phyloP scores from a whole-genome alignment of 805 yeast species.

The Candida boidinii region DNA sequence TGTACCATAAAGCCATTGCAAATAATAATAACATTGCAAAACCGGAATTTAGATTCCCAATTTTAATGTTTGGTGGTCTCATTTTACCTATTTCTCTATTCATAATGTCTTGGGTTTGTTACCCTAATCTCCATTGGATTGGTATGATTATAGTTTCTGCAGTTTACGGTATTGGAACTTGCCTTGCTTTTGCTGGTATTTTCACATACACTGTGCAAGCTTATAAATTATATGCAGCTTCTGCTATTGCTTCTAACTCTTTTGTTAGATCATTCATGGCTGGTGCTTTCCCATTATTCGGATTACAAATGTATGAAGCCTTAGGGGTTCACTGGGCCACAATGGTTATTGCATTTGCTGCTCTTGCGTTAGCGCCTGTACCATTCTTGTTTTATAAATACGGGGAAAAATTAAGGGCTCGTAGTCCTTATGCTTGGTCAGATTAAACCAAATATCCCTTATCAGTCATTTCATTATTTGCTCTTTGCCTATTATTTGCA shows the following conservation, averaged over 20 bases:
- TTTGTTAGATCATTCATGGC: conserved; percentile 45
- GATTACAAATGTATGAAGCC: conserved; percentile 45
- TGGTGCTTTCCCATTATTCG: conserved; percentile 51
- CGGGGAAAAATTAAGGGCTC: conserved; percentile 35
- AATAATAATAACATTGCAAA: conserved; percentile 32
- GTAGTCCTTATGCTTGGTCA: conserved; percentile 39
- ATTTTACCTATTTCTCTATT: conserved; percentile 45
- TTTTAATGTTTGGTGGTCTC: conserved; percentile 50
- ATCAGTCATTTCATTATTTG: too few species aligned
- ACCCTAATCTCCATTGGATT: conserved; percentile 42
- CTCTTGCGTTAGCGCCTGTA: conserved; percentile 41
- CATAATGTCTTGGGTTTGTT: conserved; percentile 53
- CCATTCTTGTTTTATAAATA: conserved; percentile 45
- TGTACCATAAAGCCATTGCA: conserved; percentile 24
- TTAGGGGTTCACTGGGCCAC: conserved; percentile 55
- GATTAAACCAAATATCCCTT: conserved; percentile 4
- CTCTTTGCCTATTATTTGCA: too few species aligned
- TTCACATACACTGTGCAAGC: conserved; percentile 32
- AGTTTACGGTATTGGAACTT: conserved; percentile 36
- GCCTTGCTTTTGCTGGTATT: conserved; percentile 31
- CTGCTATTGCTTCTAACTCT: conserved; percentile 43
- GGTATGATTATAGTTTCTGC: conserved; percentile 37
- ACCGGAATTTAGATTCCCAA: conserved; percentile 49
- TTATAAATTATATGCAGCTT: conserved; percentile 40
- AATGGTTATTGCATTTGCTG: conserved; percentile 40